Evolutionary conservation across 768 basidiomycete genomes (phyloP).

Genomic region (Guyanaporus albipodus): DNA sequence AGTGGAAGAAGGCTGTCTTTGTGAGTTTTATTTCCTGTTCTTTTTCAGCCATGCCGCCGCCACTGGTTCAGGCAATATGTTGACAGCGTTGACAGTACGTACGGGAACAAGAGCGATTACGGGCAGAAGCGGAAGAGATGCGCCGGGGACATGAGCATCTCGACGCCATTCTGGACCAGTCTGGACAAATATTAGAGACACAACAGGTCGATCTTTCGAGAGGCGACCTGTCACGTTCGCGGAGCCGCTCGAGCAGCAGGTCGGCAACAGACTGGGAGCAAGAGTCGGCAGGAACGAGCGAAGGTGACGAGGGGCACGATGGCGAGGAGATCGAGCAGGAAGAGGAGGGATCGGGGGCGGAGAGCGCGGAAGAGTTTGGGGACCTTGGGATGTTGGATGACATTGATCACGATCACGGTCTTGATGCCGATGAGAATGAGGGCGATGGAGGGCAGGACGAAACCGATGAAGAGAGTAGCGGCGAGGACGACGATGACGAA

Average conservation of each 20-base stretch:
- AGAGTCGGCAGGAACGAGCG: constrained; percentile 13
- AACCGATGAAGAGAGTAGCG: constrained; percentile 39
- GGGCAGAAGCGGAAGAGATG: constrained; percentile 71
- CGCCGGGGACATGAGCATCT: constrained; percentile 80
- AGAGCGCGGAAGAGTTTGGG: constrained; percentile 39
- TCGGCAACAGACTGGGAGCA: constrained; percentile 30
- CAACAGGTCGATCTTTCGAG: constrained; percentile 69
- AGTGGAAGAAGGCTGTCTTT: constrained; percentile 88
- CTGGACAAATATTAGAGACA: constrained; percentile 79
- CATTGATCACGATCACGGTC: neutral
- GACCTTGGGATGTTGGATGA: constrained; percentile 24
- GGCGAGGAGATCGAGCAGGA: constrained; percentile 22
- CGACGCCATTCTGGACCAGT: constrained; percentile 86
- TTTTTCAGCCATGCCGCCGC: neutral
- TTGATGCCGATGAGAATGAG: neutral
- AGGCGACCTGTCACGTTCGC: constrained; percentile 41
- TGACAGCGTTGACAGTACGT: constrained; percentile 51
- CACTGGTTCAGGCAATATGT: neutral
- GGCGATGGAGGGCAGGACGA: constrained; percentile 26
- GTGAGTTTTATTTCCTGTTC: constrained; percentile 45
- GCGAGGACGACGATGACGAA: constrained; percentile 33
- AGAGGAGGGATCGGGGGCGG: constrained; percentile 24
- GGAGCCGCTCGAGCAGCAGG: constrained; percentile 57
- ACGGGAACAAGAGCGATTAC: constrained; percentile 61
- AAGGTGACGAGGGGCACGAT: constrained; percentile 18